phyloP scores from a whole-genome alignment of 495 filamentous ascomycete species.

The Glonium stellatum region DNA sequence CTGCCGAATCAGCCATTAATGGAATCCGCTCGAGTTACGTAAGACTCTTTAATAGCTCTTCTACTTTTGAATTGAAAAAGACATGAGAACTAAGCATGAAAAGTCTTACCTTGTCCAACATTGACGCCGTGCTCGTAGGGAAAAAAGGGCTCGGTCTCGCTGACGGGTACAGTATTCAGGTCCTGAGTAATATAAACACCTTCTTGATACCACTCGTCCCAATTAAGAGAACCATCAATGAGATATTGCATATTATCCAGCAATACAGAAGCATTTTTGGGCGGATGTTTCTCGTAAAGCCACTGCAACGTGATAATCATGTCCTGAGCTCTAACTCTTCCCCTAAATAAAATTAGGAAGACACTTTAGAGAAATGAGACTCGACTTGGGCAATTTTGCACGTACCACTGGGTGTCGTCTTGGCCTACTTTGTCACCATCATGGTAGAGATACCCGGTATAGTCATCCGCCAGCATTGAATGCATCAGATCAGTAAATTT shows the following conservation, averaged over 20 bases:
- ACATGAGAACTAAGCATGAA: neutral
- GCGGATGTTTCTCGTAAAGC: slow-evolving; percentile 46
- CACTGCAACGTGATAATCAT: slow-evolving; percentile 44
- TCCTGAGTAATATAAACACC: slow-evolving; percentile 39
- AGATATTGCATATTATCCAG: slow-evolving; percentile 44
- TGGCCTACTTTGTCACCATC: slow-evolving; percentile 38
- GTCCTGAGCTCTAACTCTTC: slow-evolving; percentile 14
- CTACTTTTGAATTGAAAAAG: neutral
- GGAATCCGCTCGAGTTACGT: slow-evolving; percentile 7
- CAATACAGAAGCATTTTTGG: slow-evolving; percentile 30
- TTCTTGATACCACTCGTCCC: slow-evolving; percentile 41
- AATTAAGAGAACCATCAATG: slow-evolving; percentile 37
- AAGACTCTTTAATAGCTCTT: too few relatives aligned
- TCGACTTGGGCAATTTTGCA: neutral
- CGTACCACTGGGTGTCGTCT: slow-evolving; percentile 12
- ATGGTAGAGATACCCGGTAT: slow-evolving; percentile 43
- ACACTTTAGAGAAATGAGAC: neutral
- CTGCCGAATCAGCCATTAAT: too few relatives aligned
- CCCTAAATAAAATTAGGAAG: slow-evolving; percentile 6
- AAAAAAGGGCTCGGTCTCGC: slow-evolving; percentile 24
- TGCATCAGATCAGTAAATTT: slow-evolving; percentile 38
- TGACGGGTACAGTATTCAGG: slow-evolving; percentile 34
- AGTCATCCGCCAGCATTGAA: slow-evolving; percentile 47
- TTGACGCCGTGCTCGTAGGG: slow-evolving; percentile 46
- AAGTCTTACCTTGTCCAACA: slow-evolving; percentile 39